Evolutionary conservation across 257 asterid species (phyloP), one percentile per base, ranked within the genome.

Genomic region (Ilex asprella): DNA sequence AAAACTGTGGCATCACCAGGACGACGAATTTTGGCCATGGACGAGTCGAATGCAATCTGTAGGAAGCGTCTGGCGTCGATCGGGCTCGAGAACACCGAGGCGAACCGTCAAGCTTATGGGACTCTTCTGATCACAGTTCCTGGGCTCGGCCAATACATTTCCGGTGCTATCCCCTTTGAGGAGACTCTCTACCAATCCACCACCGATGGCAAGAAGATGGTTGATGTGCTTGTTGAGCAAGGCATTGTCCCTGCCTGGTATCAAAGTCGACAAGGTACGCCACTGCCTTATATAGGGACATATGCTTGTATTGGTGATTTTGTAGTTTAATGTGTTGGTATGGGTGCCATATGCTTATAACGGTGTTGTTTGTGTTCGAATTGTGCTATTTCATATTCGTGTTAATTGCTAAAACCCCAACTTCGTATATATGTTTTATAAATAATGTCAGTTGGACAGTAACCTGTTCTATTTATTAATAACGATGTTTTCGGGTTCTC

Each of bases 41-140:
- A 90, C 39, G 96, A 90, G 64, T 90, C 97, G 2, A 90, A 90
- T 12, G 97, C 97, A 13, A 90, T 96, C 12, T 90, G 97, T 47
- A 95, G 97, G 2, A 87, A 90, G 82, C 93, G 95, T 62, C 61
- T 87, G 58, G 95, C 93, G 12, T 90, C 97, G 27, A 90, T 90
- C 15, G 96, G 97, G 31, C 78, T 90, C 21, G 97, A 90, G 63
- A 90, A 90, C 91, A 90, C 97, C 0, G 97, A 90, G 86, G 96
- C 95, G 2, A 90, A 87, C 81, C 90, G 97, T 54, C 95, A 90
- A 63, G 96, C 97, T 11, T 85, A 76, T 78, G 80, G 97, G 4
- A 90, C 97, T 16, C 84, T 90, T n/a, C 86, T 90, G 0, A 87
- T 87, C n/a, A 41, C 80, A 6, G 89, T 76, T 30, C 89, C 96